Conservation (phyloP, 2,329 filamentous ascomycete genomes). For the Penicillium sp. region DNA sequence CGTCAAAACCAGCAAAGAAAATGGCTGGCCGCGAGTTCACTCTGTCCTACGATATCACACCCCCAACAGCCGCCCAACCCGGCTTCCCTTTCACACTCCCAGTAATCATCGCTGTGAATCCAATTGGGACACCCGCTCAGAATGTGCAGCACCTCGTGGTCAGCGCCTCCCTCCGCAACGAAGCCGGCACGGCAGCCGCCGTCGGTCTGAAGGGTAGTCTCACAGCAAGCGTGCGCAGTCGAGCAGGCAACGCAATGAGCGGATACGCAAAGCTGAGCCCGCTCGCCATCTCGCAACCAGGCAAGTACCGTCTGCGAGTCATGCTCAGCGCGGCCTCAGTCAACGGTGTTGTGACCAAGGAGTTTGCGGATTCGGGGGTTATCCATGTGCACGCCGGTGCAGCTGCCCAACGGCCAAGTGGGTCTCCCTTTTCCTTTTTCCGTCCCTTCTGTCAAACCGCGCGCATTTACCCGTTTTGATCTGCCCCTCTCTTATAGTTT, state of each 20-base stretch:
- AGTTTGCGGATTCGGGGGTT: conserved; percentile 29
- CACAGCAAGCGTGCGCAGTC: conserved; percentile 34
- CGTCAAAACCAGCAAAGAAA: not conserved
- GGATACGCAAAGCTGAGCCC: conserved; percentile 31
- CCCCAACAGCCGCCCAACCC: conserved; percentile 27
- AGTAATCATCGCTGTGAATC: conserved; percentile 30
- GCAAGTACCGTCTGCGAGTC: conserved; percentile 31
- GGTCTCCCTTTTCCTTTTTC: conserved; percentile 13
- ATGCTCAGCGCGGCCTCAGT: conserved; percentile 31
- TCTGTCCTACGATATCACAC: conserved; percentile 30
- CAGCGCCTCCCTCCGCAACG: conserved; percentile 28
- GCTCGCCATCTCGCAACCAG: conserved; percentile 29
- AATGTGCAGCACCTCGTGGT: conserved; percentile 30
- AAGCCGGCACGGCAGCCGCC: conserved; percentile 22
- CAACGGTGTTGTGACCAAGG: conserved; percentile 30
- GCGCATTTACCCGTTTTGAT: not conserved
- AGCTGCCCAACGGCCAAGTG: conserved; percentile 30
- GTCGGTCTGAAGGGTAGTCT: conserved; percentile 27
- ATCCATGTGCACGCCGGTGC: conserved; percentile 31
- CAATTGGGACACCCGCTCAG: conserved; percentile 25
- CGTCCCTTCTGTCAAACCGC: not conserved
- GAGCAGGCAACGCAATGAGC: conserved; percentile 28
- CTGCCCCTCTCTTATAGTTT: conserved; percentile 1
- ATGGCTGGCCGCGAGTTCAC: conserved; percentile 29
- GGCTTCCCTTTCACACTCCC: conserved; percentile 31